These are phyloP conservation scores for Aspergillus proliferans DNA, from an alignment of 2,329 filamentous ascomycete species.

Conservation along the genomic window DNA sequence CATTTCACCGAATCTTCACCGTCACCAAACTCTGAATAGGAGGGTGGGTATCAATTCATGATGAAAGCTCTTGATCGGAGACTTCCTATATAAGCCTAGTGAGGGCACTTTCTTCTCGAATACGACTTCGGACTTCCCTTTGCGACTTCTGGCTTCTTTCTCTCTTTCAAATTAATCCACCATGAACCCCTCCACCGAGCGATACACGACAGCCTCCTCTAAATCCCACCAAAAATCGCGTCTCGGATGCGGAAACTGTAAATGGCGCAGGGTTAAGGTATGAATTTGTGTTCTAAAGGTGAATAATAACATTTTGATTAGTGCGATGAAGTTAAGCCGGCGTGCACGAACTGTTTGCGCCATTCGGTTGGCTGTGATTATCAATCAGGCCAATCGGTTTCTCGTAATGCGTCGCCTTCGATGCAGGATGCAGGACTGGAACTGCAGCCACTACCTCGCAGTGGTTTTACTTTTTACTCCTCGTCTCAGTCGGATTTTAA, in stretches of 20 bases:
- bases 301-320: neutral
- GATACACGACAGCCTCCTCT: neutral
- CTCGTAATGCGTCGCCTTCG: neutral
- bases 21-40: too few species aligned
- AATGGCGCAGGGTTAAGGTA: constrained; percentile 10
- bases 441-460: neutral
- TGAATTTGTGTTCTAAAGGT: neutral
- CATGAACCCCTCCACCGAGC: neutral
- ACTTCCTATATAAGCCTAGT: too few species aligned
- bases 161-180: too few species aligned
- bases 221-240: constrained; percentile 10
- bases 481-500: constrained; percentile 5
- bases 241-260: constrained; percentile 9
- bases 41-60: too few species aligned
- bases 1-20: neutral
- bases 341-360: constrained; percentile 7
- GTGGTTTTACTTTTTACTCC: constrained; percentile 3
- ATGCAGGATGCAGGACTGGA: neutral
- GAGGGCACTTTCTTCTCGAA: neutral
- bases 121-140: neutral
- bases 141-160: too few species aligned
- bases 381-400: neutral
- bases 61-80: too few species aligned
- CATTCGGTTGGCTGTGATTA: constrained; percentile 8
- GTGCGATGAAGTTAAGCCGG: constrained; percentile 10